phyloP scores from a whole-genome alignment of 257 asterid genomes.

The Scutellaria barbata region DNA sequence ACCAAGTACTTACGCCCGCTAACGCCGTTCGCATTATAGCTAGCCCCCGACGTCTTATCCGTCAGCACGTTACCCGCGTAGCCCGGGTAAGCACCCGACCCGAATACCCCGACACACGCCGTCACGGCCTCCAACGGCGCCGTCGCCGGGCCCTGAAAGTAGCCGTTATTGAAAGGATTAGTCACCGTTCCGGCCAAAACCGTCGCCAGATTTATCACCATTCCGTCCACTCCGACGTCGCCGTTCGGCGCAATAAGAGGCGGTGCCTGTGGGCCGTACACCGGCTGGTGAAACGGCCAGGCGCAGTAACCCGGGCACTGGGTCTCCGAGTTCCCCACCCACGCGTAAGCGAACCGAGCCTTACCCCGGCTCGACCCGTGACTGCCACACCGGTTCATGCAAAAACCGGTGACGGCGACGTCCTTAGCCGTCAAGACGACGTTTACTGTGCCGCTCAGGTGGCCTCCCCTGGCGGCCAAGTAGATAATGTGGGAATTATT shows the following conservation, averaged over 20 bases:
- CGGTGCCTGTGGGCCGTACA: constrained; percentile 83
- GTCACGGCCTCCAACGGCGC: constrained; percentile 95
- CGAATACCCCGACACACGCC: constrained; percentile 81
- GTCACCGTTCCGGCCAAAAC: constrained; percentile 90
- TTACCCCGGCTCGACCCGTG: constrained; percentile 71
- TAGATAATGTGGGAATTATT: constrained; percentile 51
- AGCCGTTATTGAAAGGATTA: constrained; percentile 77
- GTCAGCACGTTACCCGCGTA: constrained; percentile 59
- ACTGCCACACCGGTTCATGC: constrained; percentile 73
- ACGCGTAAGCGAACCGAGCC: constrained; percentile 69
- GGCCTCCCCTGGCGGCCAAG: constrained; percentile 69
- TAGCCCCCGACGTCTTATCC: constrained; percentile 70
- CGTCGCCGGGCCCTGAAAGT: constrained; percentile 79
- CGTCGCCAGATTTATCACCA: constrained; percentile 75
- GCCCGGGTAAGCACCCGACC: constrained; percentile 87
- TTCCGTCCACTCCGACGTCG: constrained; percentile 87
- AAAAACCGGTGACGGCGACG: constrained; percentile 70
- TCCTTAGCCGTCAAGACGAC: constrained; percentile 76
- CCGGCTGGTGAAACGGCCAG: constrained; percentile 90
- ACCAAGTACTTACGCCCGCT: constrained; percentile 68
- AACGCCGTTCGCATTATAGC: constrained; percentile 79
- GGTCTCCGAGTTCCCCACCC: constrained; percentile 86
- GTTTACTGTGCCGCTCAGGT: constrained; percentile 52
- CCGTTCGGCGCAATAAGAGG: constrained; percentile 78
- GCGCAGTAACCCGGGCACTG: constrained; percentile 92